Evolutionary conservation across 345 rosid species (phyloP).

Genomic region (Ceriops tagal): DNA sequence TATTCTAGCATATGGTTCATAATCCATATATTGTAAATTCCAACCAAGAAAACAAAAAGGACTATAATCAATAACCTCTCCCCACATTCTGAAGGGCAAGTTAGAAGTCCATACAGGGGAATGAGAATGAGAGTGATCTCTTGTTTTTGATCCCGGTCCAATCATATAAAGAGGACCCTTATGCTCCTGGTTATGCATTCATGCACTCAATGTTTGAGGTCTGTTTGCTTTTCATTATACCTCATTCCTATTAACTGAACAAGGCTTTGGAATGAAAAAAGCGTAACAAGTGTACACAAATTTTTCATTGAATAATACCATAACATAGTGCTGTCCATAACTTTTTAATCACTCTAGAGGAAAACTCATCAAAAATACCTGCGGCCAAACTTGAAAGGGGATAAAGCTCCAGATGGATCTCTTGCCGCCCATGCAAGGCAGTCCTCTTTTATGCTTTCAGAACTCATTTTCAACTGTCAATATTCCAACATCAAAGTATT

Average conservation of each 20-base stretch:
- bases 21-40: too few species aligned
- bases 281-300: neutral
- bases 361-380: neutral
- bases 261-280: neutral
- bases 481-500: too few species aligned
- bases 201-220: neutral
- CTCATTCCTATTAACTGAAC: neutral
- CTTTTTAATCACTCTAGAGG: too few species aligned
- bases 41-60: too few species aligned
- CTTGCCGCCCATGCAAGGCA: conserved; percentile 1
- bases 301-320: neutral
- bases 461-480: conserved; percentile 1
- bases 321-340: neutral
- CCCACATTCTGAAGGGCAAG: too few species aligned
- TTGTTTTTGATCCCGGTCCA: neutral
- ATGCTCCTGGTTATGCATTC: neutral
- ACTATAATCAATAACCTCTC: too few species aligned
- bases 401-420: conserved; percentile 3
- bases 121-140: neutral
- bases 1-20: too few species aligned
- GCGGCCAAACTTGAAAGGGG: neutral
- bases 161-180: neutral
- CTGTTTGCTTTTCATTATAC: neutral
- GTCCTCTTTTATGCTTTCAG: neutral
- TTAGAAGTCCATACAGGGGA: neutral